Evolutionary conservation across 139 green algal genomes (phyloP).

Genomic region (Edaphochlamys debaryana): DNA sequence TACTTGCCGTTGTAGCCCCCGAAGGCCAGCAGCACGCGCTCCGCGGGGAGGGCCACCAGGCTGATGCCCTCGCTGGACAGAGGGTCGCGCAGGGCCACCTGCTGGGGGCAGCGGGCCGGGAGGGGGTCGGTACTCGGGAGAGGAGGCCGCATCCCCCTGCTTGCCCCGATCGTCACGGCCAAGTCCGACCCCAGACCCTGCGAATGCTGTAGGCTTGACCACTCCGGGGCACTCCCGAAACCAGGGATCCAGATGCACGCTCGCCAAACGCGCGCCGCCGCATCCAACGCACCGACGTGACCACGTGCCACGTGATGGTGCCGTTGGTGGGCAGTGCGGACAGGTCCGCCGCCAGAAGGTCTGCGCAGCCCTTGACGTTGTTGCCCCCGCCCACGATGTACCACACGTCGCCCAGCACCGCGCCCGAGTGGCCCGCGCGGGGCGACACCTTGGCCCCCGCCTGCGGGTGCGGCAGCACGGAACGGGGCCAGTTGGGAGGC

Average conservation of each 20-base stretch:
- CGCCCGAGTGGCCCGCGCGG: constrained; percentile 75
- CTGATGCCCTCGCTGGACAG: constrained; percentile 78
- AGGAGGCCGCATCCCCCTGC: too few relatives aligned
- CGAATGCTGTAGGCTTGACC: too few relatives aligned
- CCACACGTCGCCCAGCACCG: constrained; percentile 76
- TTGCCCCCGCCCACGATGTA: constrained; percentile 94
- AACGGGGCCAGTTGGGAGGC: too few relatives aligned
- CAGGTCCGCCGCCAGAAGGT: constrained; percentile 89
- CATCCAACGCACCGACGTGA: constrained; percentile 32
- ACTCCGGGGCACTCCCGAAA: too few relatives aligned
- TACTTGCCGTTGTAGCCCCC: constrained; percentile 88
- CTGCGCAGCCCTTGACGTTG: constrained; percentile 88
- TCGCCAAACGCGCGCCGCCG: too few relatives aligned
- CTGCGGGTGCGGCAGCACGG: background rate
- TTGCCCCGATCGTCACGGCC: too few relatives aligned
- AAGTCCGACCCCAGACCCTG: too few relatives aligned
- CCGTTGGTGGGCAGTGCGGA: constrained; percentile 39
- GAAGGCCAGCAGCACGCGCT: constrained; percentile 72
- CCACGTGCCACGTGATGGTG: constrained; percentile 44
- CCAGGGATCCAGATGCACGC: too few relatives aligned
- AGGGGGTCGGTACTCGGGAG: too few relatives aligned
- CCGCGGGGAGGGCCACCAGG: constrained; percentile 44
- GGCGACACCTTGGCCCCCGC: constrained; percentile 62
- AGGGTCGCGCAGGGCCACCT: constrained; percentile 55
- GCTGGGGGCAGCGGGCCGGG: constrained; percentile 37